Conservation (phyloP, 176 grass and related monocot genomes). For the Hordeum marinum region DNA sequence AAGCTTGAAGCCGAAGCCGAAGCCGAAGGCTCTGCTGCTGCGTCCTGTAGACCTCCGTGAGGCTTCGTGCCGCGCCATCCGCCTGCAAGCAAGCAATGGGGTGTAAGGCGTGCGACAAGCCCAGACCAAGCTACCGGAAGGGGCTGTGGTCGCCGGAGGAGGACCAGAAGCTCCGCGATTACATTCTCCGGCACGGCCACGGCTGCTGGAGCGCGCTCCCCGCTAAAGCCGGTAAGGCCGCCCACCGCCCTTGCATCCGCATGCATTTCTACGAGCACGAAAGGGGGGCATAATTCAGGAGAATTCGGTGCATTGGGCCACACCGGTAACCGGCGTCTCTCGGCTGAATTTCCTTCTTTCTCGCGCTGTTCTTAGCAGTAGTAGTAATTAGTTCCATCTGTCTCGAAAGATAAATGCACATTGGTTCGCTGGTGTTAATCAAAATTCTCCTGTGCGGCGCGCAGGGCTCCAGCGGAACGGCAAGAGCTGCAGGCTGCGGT, state of each 20-base stretch:
- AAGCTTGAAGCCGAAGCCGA: conserved; percentile 18
- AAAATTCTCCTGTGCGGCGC: neutral
- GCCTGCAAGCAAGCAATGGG: conserved; percentile 36
- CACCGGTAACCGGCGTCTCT: neutral
- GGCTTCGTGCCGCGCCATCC: neutral
- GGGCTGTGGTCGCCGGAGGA: conserved; percentile 85
- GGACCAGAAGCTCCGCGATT: conserved; percentile 61
- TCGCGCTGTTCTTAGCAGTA: neutral
- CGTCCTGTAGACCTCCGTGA: neutral
- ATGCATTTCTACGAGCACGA: neutral
- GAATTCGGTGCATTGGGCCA: neutral
- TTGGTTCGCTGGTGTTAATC: neutral
- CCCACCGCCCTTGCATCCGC: neutral
- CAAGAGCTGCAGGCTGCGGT: conserved; percentile 68
- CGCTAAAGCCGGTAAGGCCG: conserved; percentile 49
- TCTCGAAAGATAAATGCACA: neutral
- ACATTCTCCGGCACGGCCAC: conserved; percentile 54
- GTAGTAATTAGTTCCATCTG: neutral
- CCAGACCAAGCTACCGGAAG: conserved; percentile 58
- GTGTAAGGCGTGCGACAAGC: conserved; percentile 66
- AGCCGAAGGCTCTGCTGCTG: neutral
- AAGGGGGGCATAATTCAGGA: neutral
- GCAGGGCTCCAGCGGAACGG: conserved; percentile 63
- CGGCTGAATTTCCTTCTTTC: neutral
- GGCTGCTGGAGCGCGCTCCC: conserved; percentile 71